phyloP scores from a whole-genome alignment of 2,329 filamentous ascomycete genomes.

The Trichoderma sp. region DNA sequence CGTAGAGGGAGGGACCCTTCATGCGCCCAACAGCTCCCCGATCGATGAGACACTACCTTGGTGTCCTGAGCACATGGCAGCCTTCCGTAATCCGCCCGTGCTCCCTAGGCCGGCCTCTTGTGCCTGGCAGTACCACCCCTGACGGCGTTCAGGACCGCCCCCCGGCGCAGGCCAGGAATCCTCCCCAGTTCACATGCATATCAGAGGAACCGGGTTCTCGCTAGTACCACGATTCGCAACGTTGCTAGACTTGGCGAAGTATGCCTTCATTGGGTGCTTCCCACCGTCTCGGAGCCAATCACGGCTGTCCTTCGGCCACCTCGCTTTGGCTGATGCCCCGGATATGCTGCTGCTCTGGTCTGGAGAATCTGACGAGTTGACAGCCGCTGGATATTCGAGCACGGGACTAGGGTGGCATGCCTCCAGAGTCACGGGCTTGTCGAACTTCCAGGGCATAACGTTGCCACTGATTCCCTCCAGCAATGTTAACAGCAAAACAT shows the following conservation, averaged over 20 bases:
- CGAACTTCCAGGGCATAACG: constrained; percentile 2
- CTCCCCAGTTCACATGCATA: neutral
- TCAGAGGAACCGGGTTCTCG: neutral
- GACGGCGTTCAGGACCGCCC: neutral
- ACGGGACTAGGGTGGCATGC: constrained; percentile 9
- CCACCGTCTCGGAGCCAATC: constrained; percentile 5
- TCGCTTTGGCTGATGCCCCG: constrained; percentile 3
- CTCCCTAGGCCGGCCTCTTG: neutral
- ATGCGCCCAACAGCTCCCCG: neutral
- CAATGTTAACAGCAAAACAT: neutral
- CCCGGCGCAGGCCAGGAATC: neutral
- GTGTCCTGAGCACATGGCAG: constrained; percentile 11
- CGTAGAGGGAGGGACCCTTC: neutral
- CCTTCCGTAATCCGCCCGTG: neutral
- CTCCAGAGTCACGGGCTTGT: neutral
- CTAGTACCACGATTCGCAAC: constrained; percentile 20
- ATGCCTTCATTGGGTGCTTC: constrained; percentile 7
- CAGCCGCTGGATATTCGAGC: neutral
- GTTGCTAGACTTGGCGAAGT: constrained; percentile 27
- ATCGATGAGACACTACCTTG: neutral
- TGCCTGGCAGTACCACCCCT: constrained; percentile 10
- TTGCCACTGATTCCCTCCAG: constrained; percentile 5
- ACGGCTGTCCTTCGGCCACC: neutral
- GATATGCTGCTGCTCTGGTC: constrained; percentile 10
- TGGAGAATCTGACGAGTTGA: neutral